Evolutionary conservation across 352 stramenopile species (phyloP), one percentile per base, ranked within the genome.

Genomic region (Lagenidium sp.): DNA sequence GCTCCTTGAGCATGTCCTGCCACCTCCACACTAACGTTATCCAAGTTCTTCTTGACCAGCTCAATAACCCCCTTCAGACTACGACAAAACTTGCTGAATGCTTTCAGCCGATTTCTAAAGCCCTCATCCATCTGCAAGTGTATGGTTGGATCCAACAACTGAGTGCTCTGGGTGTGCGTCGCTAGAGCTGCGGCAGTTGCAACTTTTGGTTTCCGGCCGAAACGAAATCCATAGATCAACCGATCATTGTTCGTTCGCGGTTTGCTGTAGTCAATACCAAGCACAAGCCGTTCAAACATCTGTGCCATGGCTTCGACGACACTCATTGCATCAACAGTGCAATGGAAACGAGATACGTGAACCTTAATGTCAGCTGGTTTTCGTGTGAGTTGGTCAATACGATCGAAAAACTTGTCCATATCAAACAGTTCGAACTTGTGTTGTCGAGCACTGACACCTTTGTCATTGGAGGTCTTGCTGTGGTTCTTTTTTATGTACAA

Each of bases 181-280:
- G 52, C 64, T 26, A 53, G 41, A 0, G 57, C 66, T 16, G 71
- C 67, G 4, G 64, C 58, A 12, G 54, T 56, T 0, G 70, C 54
- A 4, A 77, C 44, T 0, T 46, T 56, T 10, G 55, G 38, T 30
- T 86, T 90, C 25, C 78, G 67, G 8, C 78, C 78, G 28, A 90
- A 73, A 13, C 75, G 74, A 46, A 90, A 80, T 5, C 75, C 75
- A 31, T 86, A 88, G 19, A 86, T 56, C 40, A 82, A 74, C 7
- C 45, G 50, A 4, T 85, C 64, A 4, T 61, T 53, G 16, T 63
- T 61, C 12, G 58, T 55, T 4, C 65, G 67, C 16, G 72, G 72
- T 36, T 80, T 82, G 26, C 53, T 65, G 29, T 75, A 82, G 49
- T 85, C 71, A 1, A 84, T 71, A 4, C 73, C 76, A 0, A 85